These are phyloP conservation scores for Strobilomyces dryophilus DNA, from an alignment of 768 basidiomycete genomes.

Conservation along the genomic window DNA sequence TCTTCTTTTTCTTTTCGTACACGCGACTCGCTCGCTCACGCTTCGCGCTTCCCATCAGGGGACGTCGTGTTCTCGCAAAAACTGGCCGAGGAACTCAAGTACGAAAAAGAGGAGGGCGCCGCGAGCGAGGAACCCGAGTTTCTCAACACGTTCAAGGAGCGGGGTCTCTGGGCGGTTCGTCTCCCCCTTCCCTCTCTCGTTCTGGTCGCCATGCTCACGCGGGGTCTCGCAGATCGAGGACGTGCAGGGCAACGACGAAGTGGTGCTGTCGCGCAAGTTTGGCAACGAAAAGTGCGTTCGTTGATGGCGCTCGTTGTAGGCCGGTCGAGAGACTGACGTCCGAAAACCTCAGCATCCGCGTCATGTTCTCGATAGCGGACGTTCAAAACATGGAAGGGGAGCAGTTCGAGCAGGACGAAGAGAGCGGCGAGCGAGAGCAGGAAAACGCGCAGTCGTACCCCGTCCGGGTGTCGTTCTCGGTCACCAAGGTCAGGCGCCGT, in stretches of 20 bases:
- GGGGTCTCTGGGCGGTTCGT: constrained; percentile 74
- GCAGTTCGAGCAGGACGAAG: constrained; percentile 34
- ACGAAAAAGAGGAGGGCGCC: constrained; percentile 68
- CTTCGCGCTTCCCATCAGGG: constrained; percentile 38
- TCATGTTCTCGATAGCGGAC: constrained; percentile 93
- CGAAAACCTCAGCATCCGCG: constrained; percentile 43
- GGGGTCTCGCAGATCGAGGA: constrained; percentile 59
- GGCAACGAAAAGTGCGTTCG: constrained; percentile 80
- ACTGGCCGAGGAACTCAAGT: constrained; percentile 78
- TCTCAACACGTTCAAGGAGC: constrained; percentile 64
- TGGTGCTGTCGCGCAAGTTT: constrained; percentile 75
- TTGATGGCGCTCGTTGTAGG: no score
- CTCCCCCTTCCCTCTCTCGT: background rate
- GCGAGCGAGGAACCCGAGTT: constrained; percentile 61
- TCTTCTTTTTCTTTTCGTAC: no score
- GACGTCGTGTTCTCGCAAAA: constrained; percentile 74
- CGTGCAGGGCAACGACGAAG: constrained; percentile 70
- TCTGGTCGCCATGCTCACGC: background rate
- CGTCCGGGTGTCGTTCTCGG: constrained; percentile 73
- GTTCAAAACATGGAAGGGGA: constrained; percentile 51
- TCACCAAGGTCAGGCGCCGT: constrained; percentile 64
- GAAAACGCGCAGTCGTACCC: constrained; percentile 48
- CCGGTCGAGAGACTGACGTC: background rate
- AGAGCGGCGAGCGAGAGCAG: constrained; percentile 22
- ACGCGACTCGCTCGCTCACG: background rate